Percentiles rank a stretch among this genome's conserved stretches.
phyloP scores from a whole-genome alignment of 2,329 filamentous ascomycete species.

The Colletotrichum sp. region DNA sequence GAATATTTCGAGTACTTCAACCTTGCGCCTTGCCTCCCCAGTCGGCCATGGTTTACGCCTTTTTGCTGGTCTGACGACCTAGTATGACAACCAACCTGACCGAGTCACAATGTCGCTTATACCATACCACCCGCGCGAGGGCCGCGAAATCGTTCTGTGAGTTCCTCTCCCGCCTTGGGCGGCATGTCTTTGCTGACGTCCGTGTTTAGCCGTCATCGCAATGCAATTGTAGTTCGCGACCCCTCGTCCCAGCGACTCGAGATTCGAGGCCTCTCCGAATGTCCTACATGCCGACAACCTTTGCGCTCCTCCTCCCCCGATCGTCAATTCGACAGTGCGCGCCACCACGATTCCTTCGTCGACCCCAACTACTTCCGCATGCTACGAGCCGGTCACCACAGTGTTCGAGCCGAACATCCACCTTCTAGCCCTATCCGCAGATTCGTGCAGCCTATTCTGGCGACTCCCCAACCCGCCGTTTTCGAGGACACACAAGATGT shows the following conservation, averaged over 20 bases:
- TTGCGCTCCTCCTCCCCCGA: constrained; percentile 58
- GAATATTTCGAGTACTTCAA: background rate
- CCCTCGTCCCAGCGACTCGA: constrained; percentile 83
- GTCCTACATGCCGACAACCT: constrained; percentile 89
- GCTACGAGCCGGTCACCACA: constrained; percentile 66
- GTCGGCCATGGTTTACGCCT: background rate
- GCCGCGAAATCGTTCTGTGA: constrained; percentile 81
- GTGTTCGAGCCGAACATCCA: constrained; percentile 47
- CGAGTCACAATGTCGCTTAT: constrained; percentile 66
- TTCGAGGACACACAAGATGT: constrained; percentile 36
- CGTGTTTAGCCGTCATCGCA: constrained; percentile 78
- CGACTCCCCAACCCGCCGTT: constrained; percentile 22
- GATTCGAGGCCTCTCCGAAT: constrained; percentile 78
- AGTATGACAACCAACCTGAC: background rate
- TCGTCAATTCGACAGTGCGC: constrained; percentile 51
- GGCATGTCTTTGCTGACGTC: background rate
- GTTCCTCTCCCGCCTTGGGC: constrained; percentile 38
- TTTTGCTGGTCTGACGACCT: constrained; percentile 9
- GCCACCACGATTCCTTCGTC: constrained; percentile 71
- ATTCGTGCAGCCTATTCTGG: constrained; percentile 51
- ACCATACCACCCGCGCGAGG: constrained; percentile 75
- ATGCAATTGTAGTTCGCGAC: constrained; percentile 92
- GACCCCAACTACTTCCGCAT: constrained; percentile 95
- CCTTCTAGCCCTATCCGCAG: constrained; percentile 61
- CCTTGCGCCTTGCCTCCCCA: background rate